Evolutionary conservation across 108 stramenopile species (phyloP).

Genomic region (Seminavis robusta): DNA sequence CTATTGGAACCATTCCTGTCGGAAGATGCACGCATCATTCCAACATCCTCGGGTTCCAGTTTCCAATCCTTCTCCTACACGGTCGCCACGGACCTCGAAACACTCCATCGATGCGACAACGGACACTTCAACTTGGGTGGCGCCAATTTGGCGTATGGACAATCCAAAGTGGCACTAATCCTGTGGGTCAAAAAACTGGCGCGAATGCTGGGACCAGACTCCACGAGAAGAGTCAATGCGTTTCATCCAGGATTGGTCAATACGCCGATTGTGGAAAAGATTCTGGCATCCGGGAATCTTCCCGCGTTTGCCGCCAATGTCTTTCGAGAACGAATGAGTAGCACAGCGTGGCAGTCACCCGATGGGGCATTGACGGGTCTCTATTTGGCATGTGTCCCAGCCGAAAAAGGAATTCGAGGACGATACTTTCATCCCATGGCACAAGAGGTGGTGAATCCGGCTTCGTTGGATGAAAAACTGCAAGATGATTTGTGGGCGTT

Average conservation of each 20-base stretch:
- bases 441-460: constrained; percentile 21
- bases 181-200: constrained; percentile 45
- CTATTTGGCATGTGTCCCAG: constrained; percentile 35
- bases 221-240: constrained; percentile 44
- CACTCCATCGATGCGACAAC: constrained; percentile 24
- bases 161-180: constrained; percentile 52
- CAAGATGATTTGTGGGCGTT: constrained; percentile 48
- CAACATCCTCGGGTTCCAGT: constrained; percentile 39
- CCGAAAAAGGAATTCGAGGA: constrained; percentile 38
- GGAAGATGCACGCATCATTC: constrained; percentile 35
- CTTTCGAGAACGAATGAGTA: constrained; percentile 11
- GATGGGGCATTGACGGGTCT: constrained; percentile 56
- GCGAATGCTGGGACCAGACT: constrained; percentile 14
- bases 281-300: not conserved
- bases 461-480: constrained; percentile 20
- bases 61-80: constrained; percentile 17
- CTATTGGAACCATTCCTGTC: constrained; percentile 31
- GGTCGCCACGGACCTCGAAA: constrained; percentile 36
- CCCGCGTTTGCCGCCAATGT: not conserved
- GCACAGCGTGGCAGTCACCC: constrained; percentile 36
- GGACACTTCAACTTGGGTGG: not conserved
- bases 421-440: constrained; percentile 53
- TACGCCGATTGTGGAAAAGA: constrained; percentile 20
- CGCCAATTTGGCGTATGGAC: constrained; percentile 26
- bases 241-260: constrained; percentile 43